These are phyloP conservation scores for Scenedesmus sp. DNA, from an alignment of 163 green algal genomes.

Conservation along the genomic window DNA sequence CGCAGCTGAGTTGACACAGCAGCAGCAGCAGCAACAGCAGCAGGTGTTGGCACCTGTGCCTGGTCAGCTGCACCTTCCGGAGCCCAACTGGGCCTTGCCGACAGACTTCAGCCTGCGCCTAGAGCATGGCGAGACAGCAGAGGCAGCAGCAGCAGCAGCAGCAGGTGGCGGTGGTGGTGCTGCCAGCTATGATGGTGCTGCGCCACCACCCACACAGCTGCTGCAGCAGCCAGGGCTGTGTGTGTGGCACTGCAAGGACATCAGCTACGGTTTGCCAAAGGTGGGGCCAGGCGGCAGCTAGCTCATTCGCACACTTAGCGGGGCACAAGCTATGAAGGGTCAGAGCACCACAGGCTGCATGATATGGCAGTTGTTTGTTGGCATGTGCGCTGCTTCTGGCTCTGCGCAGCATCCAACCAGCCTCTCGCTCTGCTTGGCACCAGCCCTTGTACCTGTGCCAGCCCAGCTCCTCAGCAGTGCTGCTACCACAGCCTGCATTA, in stretches of 20 bases:
- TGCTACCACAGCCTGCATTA: not conserved
- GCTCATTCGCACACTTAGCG: too few relatives aligned
- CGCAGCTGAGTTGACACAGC: not conserved
- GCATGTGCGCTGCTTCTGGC: not conserved
- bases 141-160: constrained; percentile 20
- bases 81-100: constrained; percentile 65
- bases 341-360: too few relatives aligned
- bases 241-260: constrained; percentile 62
- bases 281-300: constrained; percentile 20
- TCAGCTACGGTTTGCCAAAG: constrained; percentile 63
- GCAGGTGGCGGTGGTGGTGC: not conserved
- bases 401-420: not conserved
- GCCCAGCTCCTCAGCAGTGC: not conserved
- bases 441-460: too few relatives aligned
- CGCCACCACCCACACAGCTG: constrained; percentile 32
- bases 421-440: not conserved
- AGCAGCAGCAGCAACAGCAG: constrained; percentile 1
- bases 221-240: constrained; percentile 33
- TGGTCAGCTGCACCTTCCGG: constrained; percentile 53
- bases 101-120: constrained; percentile 48
- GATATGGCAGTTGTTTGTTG: not conserved
- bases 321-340: not conserved
- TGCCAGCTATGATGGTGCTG: constrained; percentile 19
- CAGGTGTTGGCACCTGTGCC: not conserved
- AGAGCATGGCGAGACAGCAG: not conserved